Percentiles rank a stretch among this genome's conserved stretches.
Conservation (phyloP, 164 flowering plant species). For the Macadamia tetraphylla region DNA sequence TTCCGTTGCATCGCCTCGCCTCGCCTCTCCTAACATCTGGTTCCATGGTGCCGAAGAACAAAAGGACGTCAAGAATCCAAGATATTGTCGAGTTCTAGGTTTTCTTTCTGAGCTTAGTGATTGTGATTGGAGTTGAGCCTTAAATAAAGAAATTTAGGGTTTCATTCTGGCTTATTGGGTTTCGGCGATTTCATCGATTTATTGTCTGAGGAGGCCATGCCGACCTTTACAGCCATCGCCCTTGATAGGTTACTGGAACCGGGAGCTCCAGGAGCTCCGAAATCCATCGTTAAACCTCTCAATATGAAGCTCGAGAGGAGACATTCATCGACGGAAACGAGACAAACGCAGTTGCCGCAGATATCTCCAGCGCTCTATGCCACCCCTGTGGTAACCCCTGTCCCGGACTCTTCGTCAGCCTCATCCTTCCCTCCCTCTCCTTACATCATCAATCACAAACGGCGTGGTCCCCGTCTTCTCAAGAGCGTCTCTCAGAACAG, state of each 20-base stretch:
- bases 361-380: constrained; percentile 66
- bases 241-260: neutral
- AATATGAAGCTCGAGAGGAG: neutral
- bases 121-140: no score
- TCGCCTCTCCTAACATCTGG: no score
- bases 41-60: no score
- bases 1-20: no score
- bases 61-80: no score
- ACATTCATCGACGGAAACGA: constrained; percentile 17
- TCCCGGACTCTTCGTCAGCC: constrained; percentile 71
- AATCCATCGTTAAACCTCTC: neutral
- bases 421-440: constrained; percentile 72
- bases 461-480: constrained; percentile 69
- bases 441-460: constrained; percentile 67
- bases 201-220: neutral
- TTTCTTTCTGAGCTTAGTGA: no score
- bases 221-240: neutral
- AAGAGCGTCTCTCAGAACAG: constrained; percentile 48
- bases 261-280: neutral
- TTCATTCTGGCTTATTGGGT: no score
- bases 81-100: no score
- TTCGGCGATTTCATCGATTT: neutral
- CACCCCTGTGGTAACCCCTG: constrained; percentile 68
- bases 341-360: constrained; percentile 25
- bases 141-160: no score